Base-by-base conservation (phyloP, 2,329 filamentous ascomycete species). In the Penicillium sp. region DNA sequence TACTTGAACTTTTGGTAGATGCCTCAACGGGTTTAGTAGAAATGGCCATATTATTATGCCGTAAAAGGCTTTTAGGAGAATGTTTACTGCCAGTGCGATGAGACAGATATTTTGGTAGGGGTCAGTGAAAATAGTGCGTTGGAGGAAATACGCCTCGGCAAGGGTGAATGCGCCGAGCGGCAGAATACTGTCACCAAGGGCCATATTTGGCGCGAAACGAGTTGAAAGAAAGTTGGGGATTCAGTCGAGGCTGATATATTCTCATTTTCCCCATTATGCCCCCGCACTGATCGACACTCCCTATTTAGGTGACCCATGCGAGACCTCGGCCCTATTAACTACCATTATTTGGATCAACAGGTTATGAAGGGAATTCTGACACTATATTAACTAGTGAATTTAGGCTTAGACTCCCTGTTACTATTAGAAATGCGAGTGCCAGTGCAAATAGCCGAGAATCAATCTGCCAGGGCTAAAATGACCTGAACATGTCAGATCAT, bases 11-110 rank as follows among this genome's bases (percentile, higher is more conserved):
- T 71, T 70, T 6, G 82, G 81, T 25, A 84, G 59, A 68, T 80
- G 73, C 31, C 81, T 74, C 57, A 84, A 60, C 1, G 81, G 80
- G 51, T 74, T 81, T 50, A 84, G 63, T 58, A 77, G 78, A 25
- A 77, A 69, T 7, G 81, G 82, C 63, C 80, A 83, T 28, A 84
- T 65, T 5, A 82, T 8, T 0, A 78, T 53, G 5, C 58, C 63
- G 69, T 75, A 84, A 17, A 73, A 36, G 8, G 51, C 46, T 22
- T 64, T 56, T 5, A 70, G 25, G 1, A 58, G 8, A 4, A 72
- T 25, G 42, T 72, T 73, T 12, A 66, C 56, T 1, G 56, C 62
- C 7, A 71, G 33, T 2, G 64, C 55, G 1, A 61, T 54, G 1
- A 70, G 47, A 8, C 59, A 51, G 14, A 71, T 45, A 1, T 56